Percentiles rank a stretch among this genome's conserved stretches.
phyloP scores from a whole-genome alignment of 1,139 yeast species.

The Blastobotrys ciferrii region DNA sequence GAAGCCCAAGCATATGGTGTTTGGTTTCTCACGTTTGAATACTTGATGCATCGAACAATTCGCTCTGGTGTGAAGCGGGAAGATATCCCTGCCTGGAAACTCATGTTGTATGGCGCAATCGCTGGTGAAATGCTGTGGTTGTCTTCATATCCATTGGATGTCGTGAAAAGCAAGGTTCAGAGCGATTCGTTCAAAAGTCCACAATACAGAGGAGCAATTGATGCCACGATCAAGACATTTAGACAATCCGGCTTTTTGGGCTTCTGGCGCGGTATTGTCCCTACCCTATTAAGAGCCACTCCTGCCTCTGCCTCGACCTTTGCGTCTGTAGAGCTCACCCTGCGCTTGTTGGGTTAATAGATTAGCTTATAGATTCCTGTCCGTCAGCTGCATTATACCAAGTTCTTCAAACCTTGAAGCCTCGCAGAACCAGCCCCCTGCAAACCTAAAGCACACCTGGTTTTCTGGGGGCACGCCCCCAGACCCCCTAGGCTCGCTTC shows the following conservation, averaged over 20 bases:
- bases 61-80: constrained; percentile 38
- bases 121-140: constrained; percentile 77
- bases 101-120: constrained; percentile 61
- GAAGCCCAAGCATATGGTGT: constrained; percentile 82
- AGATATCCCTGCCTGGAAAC: constrained; percentile 59
- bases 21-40: constrained; percentile 76
- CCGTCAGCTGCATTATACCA: no score
- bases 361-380: no score
- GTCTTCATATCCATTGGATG: constrained; percentile 68
- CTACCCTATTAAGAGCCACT: constrained; percentile 65
- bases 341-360: constrained; percentile 48
- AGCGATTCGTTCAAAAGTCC: constrained; percentile 58
- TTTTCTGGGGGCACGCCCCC: no score
- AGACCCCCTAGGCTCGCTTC: no score
- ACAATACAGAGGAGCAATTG: constrained; percentile 47
- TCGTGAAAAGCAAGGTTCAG: constrained; percentile 67
- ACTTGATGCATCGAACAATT: constrained; percentile 41
- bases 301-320: constrained; percentile 78
- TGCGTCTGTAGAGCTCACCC: constrained; percentile 71
- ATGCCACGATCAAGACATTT: constrained; percentile 50
- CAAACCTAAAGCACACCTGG: no score
- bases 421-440: no score
- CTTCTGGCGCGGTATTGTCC: constrained; percentile 70
- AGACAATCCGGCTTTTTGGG: constrained; percentile 51
- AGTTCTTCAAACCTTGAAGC: no score